Evolutionary conservation across 2,329 filamentous ascomycete genomes (phyloP).

Genomic region (Mycosphaerella arachidis): DNA sequence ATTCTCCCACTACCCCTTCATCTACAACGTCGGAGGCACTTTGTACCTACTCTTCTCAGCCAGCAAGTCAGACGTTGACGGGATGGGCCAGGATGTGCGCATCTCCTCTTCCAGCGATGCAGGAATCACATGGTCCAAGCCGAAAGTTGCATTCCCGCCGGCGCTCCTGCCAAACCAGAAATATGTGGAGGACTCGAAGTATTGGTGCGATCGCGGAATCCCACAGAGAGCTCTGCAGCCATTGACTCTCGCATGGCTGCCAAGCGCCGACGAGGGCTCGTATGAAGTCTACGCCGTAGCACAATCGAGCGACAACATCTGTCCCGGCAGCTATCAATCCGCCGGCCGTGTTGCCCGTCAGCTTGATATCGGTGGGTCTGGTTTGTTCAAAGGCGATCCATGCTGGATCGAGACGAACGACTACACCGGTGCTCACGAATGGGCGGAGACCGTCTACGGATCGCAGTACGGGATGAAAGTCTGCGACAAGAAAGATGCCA

Average conservation of each 20-base stretch:
- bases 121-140: conserved; percentile 8
- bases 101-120: conserved; percentile 7
- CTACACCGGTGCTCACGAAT: conserved; percentile 10
- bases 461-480: conserved; percentile 8
- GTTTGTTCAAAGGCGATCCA: conserved; percentile 8
- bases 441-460: conserved; percentile 9
- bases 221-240: conserved; percentile 11
- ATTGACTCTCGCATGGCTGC: conserved; percentile 9
- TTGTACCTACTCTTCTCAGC: conserved; percentile 11
- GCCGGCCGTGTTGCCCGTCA: conserved; percentile 11
- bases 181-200: conserved; percentile 3
- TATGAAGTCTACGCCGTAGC: conserved; percentile 8
- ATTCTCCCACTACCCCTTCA: conserved; percentile 9
- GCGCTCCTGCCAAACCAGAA: conserved; percentile 11
- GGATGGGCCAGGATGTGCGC: conserved; percentile 10
- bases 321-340: conserved; percentile 7
- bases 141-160: conserved; percentile 5
- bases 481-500: conserved; percentile 10
- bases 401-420: conserved; percentile 15
- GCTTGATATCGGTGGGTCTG: conserved; percentile 2
- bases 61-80: conserved; percentile 6
- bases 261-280: conserved; percentile 7
- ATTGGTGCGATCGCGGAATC: conserved; percentile 5
- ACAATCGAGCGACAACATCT: conserved; percentile 14
- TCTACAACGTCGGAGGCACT: conserved; percentile 11